Evolutionary conservation across 2,329 filamentous ascomycete genomes (phyloP).

Genomic region (Neurospora sp.): DNA sequence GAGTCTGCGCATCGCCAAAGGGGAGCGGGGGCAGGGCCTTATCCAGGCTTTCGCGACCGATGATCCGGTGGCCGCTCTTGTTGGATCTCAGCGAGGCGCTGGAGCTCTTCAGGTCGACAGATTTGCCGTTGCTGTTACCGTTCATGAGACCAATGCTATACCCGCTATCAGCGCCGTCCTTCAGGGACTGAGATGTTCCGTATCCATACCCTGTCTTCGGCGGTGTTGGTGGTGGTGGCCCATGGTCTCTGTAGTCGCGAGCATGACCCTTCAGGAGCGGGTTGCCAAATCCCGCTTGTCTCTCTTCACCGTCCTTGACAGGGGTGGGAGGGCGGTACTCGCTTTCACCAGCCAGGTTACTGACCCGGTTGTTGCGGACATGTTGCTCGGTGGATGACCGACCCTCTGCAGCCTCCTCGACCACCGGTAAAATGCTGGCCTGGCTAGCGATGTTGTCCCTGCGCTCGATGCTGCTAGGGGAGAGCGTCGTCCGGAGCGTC

Average conservation of each 20-base stretch:
- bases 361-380: constrained; percentile 39
- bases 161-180: constrained; percentile 39
- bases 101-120: constrained; percentile 19
- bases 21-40: constrained; percentile 52
- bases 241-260: constrained; percentile 6
- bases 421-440: constrained; percentile 59
- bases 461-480: constrained; percentile 4
- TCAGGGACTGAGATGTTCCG: constrained; percentile 17
- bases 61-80: constrained; percentile 30
- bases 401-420: constrained; percentile 80
- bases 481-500: constrained; percentile 34
- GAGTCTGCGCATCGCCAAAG: constrained; percentile 6
- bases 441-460: constrained; percentile 20
- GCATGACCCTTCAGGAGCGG: constrained; percentile 20
- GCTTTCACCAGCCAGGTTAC: constrained; percentile 24
- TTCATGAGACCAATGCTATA: constrained; percentile 29
- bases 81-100: constrained; percentile 24
- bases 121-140: constrained; percentile 15
- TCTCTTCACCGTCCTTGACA: constrained; percentile 28
- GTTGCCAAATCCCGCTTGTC: constrained; percentile 24
- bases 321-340: constrained; percentile 31
- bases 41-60: constrained; percentile 45
- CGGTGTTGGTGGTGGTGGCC: constrained; percentile 34
- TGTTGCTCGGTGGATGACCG: constrained; percentile 51
- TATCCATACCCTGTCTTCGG: constrained; percentile 31